These are phyloP conservation scores for Cryphonectria radicalis DNA, from an alignment of 2,329 filamentous ascomycete species.

Conservation along the genomic window DNA sequence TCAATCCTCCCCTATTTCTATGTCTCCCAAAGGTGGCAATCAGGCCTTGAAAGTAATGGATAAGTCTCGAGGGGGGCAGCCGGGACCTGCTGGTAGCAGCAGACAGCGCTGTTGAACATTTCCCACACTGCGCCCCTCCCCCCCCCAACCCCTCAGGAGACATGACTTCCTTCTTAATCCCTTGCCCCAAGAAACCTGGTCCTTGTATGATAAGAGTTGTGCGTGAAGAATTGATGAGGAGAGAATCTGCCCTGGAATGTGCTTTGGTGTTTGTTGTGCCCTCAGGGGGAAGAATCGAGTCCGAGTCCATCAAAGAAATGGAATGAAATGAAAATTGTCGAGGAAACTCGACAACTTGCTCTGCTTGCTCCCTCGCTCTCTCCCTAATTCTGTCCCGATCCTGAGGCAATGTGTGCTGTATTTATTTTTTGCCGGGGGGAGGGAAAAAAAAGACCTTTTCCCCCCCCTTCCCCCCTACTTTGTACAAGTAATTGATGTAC, in stretches of 20 bases:
- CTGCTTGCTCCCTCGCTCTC: constrained; percentile 7
- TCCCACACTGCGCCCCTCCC: neutral
- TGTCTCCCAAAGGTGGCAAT: too few species aligned
- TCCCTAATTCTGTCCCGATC: neutral
- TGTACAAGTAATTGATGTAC: neutral
- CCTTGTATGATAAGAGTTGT: neutral
- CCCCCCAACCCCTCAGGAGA: too few species aligned
- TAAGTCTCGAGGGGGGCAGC: too few species aligned
- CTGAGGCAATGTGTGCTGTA: neutral
- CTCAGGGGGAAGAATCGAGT: too few species aligned
- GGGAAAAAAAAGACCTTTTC: too few species aligned
- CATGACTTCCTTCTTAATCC: too few species aligned
- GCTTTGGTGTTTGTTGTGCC: neutral
- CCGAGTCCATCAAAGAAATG: too few species aligned
- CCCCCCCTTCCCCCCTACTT: neutral
- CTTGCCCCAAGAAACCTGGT: too few species aligned
- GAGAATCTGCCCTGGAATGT: neutral
- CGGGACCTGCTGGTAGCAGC: too few species aligned
- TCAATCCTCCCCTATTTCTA: too few species aligned
- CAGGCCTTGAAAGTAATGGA: too few species aligned
- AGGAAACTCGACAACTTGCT: neutral
- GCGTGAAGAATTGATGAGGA: neutral
- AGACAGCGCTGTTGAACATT: neutral
- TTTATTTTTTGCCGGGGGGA: neutral
- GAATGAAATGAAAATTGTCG: neutral